Evolutionary conservation across 78 protist species (phyloP), one percentile per base, ranked within the genome.

Genomic region (slime mould (Dictyostelium discoideum)): DNA sequence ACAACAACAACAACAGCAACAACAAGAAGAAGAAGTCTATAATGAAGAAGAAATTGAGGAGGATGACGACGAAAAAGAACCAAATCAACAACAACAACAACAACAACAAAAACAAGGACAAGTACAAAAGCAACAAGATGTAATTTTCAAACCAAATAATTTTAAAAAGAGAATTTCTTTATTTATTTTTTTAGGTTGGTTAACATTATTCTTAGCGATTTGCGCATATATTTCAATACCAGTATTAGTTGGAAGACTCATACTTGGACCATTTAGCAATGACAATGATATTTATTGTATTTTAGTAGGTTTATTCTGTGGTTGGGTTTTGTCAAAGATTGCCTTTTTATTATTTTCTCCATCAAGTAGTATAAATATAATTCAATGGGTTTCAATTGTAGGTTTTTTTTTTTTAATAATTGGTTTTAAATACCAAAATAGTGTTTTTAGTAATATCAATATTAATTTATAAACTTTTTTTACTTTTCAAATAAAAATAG

Each of bases 131-230:
- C n/a, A 32, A 16, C n/a, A 32, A 18, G 50, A 77, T 77, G 9
- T 29, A 77, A 32, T 77, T 32, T 40, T 16, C 40, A 39, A 79
- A 79, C 84, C 84, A 79, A 79, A n/a, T 39, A 79, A 79, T 42
- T 79, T 79, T 54, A 48, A 37, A 54, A 22, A 32, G 13, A 80
- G 88, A 73, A 69, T 90, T 24, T 24, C 79, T 13, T 3, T 42
- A 48, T 90, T 90, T 60, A 60, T 90, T 22, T 69, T 90, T 57
- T 20, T 80, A 11, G 85, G 95, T 18, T 90, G 95, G 87, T n/a
- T 90, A 37, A 14, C 72, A 18, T 32, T 82, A 29, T 83, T 82
- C 26, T 46, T 22, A 6, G 16, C 63, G 1, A 73, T 82, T 22
- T 50, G 69, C 18, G 5, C 32, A 13, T 69, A 69, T 10, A 32